phyloP scores from a whole-genome alignment of 2,329 filamentous ascomycete species.

The Lojkania enalia region DNA sequence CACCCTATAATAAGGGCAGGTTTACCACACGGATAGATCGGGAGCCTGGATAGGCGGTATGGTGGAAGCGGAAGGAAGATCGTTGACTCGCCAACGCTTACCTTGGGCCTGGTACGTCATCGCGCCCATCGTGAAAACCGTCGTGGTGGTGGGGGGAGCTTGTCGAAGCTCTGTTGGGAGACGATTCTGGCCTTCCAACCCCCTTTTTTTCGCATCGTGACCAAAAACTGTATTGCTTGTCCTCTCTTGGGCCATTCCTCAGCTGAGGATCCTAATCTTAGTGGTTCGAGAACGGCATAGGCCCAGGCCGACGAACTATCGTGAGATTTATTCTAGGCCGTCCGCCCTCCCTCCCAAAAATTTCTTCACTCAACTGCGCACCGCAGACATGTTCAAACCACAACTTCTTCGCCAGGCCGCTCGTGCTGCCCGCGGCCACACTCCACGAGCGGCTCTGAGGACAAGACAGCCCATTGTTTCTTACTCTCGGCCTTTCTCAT shows the following conservation, averaged over 20 bases:
- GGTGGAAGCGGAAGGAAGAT: too few relatives aligned
- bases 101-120: constrained; percentile 7
- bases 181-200: background rate
- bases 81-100: background rate
- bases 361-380: constrained; percentile 12
- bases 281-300: constrained; percentile 9
- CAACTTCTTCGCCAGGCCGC: constrained; percentile 36
- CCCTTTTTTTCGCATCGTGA: too few relatives aligned
- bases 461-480: constrained; percentile 21
- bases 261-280: constrained; percentile 4
- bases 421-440: constrained; percentile 30
- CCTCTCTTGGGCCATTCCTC: background rate
- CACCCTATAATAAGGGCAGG: too few relatives aligned
- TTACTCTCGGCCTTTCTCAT: constrained; percentile 33
- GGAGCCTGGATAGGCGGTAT: too few relatives aligned
- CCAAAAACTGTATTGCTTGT: background rate
- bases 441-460: constrained; percentile 30
- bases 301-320: constrained; percentile 11
- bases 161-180: background rate
- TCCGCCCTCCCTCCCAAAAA: constrained; percentile 3
- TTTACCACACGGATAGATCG: too few relatives aligned
- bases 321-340: constrained; percentile 5
- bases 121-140: background rate
- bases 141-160: constrained; percentile 1
- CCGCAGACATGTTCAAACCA: constrained; percentile 38